Percentiles rank a stretch among this genome's conserved stretches.
These are phyloP conservation scores for Hibiscus syriacus DNA, from an alignment of 345 rosid genomes.

Conservation along the genomic window DNA sequence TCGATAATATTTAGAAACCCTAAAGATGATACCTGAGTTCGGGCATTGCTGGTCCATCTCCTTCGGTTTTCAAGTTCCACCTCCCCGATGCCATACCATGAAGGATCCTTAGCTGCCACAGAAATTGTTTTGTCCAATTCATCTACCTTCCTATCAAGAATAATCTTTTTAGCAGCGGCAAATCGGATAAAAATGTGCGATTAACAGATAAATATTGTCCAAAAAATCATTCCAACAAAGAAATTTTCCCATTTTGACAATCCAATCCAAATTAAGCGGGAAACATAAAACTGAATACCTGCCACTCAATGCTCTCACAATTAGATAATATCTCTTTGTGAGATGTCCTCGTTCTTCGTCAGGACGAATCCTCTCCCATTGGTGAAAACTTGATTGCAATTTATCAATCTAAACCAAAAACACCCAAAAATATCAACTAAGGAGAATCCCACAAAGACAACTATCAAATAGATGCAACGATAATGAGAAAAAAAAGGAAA, in stretches of 20 bases:
- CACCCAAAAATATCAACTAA: constrained; percentile 2
- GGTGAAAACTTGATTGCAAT: constrained; percentile 75
- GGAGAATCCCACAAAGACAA: not conserved
- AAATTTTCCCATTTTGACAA: not conserved
- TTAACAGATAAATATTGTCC: not conserved
- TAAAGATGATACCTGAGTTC: constrained; percentile 48
- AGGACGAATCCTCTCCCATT: constrained; percentile 69
- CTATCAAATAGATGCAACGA: too few relatives aligned
- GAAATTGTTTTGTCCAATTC: constrained; percentile 87
- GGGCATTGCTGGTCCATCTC: constrained; percentile 87
- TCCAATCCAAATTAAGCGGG: not conserved
- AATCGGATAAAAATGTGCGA: not conserved
- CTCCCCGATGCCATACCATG: constrained; percentile 78
- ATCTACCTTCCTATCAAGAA: constrained; percentile 90
- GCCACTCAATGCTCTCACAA: constrained; percentile 96
- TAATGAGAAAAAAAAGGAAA: too few relatives aligned
- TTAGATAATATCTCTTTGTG: constrained; percentile 58
- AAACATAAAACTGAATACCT: constrained; percentile 37
- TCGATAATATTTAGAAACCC: not conserved
- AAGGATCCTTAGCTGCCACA: constrained; percentile 85
- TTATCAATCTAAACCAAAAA: constrained; percentile 66
- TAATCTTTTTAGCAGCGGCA: constrained; percentile 38
- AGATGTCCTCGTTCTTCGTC: constrained; percentile 62
- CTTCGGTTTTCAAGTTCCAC: constrained; percentile 80
- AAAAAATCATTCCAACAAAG: too few relatives aligned